These are phyloP conservation scores for Pichia sp. DNA, from an alignment of 1,139 yeast genomes.

Conservation along the genomic window DNA sequence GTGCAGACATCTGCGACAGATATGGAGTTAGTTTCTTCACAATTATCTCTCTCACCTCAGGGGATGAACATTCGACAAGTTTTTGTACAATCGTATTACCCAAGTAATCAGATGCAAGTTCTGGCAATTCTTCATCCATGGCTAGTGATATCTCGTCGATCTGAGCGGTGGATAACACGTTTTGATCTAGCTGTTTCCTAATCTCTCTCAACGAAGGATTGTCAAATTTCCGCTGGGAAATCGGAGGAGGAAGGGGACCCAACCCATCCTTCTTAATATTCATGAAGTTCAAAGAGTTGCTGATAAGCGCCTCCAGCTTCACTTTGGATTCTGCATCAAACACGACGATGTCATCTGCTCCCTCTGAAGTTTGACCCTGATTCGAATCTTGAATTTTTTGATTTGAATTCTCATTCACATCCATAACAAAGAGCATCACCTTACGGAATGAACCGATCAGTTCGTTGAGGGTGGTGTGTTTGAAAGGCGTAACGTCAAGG, in stretches of 20 bases:
- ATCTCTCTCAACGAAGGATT: slow-evolving; percentile 71
- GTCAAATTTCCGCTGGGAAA: slow-evolving; percentile 60
- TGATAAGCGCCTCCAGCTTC: slow-evolving; percentile 30
- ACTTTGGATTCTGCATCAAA: too few relatives aligned
- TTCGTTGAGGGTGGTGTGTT: too few relatives aligned
- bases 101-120: slow-evolving; percentile 82
- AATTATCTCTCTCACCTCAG: slow-evolving; percentile 54
- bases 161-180: slow-evolving; percentile 40
- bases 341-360: too few relatives aligned
- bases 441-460: too few relatives aligned
- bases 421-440: too few relatives aligned
- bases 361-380: too few relatives aligned
- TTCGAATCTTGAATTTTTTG: too few relatives aligned
- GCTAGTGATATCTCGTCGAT: slow-evolving; percentile 79
- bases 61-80: slow-evolving; percentile 25
- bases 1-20: slow-evolving; percentile 88
- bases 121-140: slow-evolving; percentile 87
- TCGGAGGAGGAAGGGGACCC: slow-evolving; percentile 64
- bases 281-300: slow-evolving; percentile 31
- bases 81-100: slow-evolving; percentile 97
- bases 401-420: too few relatives aligned
- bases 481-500: too few relatives aligned
- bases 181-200: slow-evolving; percentile 42
- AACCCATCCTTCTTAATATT: slow-evolving; percentile 37
- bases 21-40: slow-evolving; percentile 71